Evolutionary conservation across 2,329 filamentous ascomycete genomes (phyloP).

Genomic region (Xenoacremonium recifei): DNA sequence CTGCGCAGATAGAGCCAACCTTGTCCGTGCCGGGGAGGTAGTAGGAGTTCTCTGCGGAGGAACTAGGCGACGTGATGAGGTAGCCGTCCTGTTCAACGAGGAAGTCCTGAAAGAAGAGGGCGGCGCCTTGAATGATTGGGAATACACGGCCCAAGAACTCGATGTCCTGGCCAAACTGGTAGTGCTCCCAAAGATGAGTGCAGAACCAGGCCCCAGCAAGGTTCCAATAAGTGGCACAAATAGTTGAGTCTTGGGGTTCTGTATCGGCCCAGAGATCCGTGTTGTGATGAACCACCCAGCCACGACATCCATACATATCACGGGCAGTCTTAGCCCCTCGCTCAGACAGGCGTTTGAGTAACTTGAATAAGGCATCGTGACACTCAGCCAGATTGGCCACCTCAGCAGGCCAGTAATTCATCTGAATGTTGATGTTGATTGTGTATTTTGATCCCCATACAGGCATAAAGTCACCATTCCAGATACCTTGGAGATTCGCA

Average conservation of each 20-base stretch:
- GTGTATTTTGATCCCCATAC: constrained; percentile 49
- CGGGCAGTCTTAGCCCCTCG: constrained; percentile 31
- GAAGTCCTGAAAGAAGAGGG: constrained; percentile 38
- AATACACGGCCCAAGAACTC: constrained; percentile 17
- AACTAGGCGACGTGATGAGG: constrained; percentile 23
- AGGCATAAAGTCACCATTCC: constrained; percentile 30
- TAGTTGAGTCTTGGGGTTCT: constrained; percentile 33
- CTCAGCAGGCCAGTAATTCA: constrained; percentile 50
- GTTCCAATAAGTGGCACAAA: constrained; percentile 26
- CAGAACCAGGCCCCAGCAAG: constrained; percentile 25
- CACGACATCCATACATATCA: constrained; percentile 36
- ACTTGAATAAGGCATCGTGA: constrained; percentile 39
- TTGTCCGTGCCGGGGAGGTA: constrained; percentile 19
- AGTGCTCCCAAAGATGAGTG: constrained; percentile 20
- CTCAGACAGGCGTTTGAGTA: constrained; percentile 19
- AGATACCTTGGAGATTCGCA: constrained; percentile 35
- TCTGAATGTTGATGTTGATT: constrained; percentile 51
- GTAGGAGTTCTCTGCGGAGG: constrained; percentile 25
- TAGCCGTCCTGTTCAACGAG: constrained; percentile 27
- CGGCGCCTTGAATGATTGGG: constrained; percentile 32
- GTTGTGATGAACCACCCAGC: constrained; percentile 38
- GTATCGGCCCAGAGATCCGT: constrained; percentile 39
- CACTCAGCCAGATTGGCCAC: constrained; percentile 35
- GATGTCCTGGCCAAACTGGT: constrained; percentile 12
- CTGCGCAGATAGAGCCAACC: constrained; percentile 24